Base-by-base conservation (phyloP, 345 rosid genomes). In the Ricinus communis region DNA sequence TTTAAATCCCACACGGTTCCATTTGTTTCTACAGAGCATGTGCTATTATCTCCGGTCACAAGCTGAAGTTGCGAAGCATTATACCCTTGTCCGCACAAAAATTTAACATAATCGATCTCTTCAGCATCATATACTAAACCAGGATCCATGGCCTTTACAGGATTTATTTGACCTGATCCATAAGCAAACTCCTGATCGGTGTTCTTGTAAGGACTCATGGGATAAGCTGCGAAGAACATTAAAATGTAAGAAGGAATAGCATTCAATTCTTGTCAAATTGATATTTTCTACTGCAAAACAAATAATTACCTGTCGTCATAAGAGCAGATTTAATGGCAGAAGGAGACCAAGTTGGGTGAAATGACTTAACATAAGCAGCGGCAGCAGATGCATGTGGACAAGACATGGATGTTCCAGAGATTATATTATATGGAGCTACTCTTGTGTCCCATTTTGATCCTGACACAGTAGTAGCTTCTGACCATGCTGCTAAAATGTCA, bases 81-180 rank as follows among this genome's bases (percentile, higher is more conserved):
- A 36, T 81, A 81, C 11, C 79, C 83, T 74, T 79, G 83, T 63
- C 85, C 81, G 13, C 91, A 80, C 63, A 87, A 43, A 65, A 87
- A 80, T 21, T 74, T 68, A 15, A 83, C 59, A 28, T 81, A 83
- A 68, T 87, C 90, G 40, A 36, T 36, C 64, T 73, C 84, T 1
- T 71, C 74, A 16, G 77, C 80, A 68, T 86, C 90, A 36, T 84
- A 81, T 40, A 76, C 59, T 55, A 83, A 30, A 18, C 91, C 86
- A 0, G 82, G 86, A 1, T 78, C 40, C 0, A 16, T 28, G 9
- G 84, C 84, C 55, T 27, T 56, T 10, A 19, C 3, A 15, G 86
- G 85, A 50, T 82, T 69, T 49, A 82, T 24, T 10, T 83, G 87
- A 2, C 87, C 86, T 3, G 87, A 77, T 33, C 88, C 88, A 28